These are phyloP conservation scores for Ceratobasidium papillatum DNA, from an alignment of 1,284 basidiomycete genomes.

Conservation along the genomic window DNA sequence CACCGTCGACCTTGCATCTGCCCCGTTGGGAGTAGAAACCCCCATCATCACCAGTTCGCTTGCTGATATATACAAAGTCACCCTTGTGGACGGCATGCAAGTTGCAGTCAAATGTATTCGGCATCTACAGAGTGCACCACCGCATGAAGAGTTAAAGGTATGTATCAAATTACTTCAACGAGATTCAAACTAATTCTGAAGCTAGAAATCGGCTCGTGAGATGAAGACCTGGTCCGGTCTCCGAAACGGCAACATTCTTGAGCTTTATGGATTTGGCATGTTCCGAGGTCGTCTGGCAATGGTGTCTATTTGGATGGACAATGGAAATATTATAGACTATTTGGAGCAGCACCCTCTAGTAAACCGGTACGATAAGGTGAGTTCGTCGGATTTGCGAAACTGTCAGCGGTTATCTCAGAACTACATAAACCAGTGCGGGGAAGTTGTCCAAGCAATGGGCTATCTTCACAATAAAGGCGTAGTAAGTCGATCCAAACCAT, in stretches of 20 bases:
- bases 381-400: background rate
- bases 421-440: background rate
- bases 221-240: background rate
- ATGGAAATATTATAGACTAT: background rate
- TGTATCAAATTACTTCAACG: background rate
- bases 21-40: background rate
- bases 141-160: conserved; percentile 4
- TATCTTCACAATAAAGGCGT: background rate
- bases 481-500: background rate
- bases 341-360: background rate
- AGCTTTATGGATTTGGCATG: background rate
- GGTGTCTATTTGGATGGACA: background rate
- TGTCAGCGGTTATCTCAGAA: background rate
- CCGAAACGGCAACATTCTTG: background rate
- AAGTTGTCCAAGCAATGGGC: background rate
- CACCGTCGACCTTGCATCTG: background rate
- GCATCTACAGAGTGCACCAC: background rate
- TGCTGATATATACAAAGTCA: conserved; percentile 2
- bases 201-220: background rate
- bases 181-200: no score
- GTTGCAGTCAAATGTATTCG: conserved; percentile 17
- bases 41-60: background rate
- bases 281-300: background rate
- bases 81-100: background rate
- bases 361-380: background rate